phyloP scores from a whole-genome alignment of 2,329 filamentous ascomycete species.

The Lasiodiplodia gonubiensis region DNA sequence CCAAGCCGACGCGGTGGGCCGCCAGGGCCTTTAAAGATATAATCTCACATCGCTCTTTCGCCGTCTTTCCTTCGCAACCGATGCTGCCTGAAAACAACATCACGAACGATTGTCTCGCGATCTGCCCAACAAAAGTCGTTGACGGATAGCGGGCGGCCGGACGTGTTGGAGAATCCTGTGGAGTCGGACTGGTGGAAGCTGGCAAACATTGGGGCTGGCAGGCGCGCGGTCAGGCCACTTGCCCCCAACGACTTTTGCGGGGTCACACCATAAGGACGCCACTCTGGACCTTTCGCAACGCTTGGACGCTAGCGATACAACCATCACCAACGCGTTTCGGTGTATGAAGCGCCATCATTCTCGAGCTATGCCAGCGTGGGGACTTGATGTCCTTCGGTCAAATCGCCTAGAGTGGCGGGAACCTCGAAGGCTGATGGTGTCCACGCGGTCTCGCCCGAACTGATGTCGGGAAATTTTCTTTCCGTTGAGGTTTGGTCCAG shows the following conservation, averaged over 20 bases:
- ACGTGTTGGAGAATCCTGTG: slow-evolving; percentile 14
- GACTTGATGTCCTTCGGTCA: not conserved
- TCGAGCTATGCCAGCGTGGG: not conserved
- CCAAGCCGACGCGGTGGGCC: not conserved
- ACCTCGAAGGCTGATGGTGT: not conserved
- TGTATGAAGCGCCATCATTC: not conserved
- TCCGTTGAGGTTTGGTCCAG: not conserved
- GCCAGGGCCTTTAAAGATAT: not conserved
- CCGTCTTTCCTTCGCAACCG: not conserved
- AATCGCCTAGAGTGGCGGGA: not conserved
- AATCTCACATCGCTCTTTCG: not conserved
- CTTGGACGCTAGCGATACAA: not conserved
- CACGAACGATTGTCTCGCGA: slow-evolving; percentile 11
- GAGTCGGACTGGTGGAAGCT: not conserved
- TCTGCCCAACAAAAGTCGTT: slow-evolving; percentile 15
- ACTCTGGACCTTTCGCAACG: not conserved
- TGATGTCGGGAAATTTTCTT: not conserved
- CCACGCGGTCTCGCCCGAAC: not conserved
- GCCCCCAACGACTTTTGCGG: slow-evolving; percentile 20
- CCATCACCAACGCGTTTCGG: not conserved
- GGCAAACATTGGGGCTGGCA: slow-evolving; percentile 5
- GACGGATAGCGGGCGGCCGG: not conserved
- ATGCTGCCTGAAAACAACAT: not conserved
- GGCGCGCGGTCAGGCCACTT: slow-evolving; percentile 19
- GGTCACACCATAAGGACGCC: slow-evolving; percentile 22